A percentile compares a stretch with the other conserved stretches of the same genome.
Conservation (phyloP, 164 flowering plant species). For the Protea cynaroides region DNA sequence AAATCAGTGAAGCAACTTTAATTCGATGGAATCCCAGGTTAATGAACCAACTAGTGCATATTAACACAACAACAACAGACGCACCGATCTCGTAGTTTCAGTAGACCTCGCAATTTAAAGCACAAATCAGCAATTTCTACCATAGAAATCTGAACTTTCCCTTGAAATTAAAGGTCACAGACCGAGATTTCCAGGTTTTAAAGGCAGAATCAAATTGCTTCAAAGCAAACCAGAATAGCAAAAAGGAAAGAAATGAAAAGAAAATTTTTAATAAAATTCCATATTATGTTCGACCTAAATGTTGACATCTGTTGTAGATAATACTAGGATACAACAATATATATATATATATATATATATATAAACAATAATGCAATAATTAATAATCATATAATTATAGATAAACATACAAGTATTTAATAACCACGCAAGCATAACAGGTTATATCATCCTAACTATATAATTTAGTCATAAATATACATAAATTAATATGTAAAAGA, state of each 20-base stretch:
- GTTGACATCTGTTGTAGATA: background rate
- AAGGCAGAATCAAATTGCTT: background rate
- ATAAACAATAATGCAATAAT: too few relatives aligned
- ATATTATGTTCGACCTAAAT: background rate
- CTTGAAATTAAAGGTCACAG: background rate
- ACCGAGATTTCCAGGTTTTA: background rate
- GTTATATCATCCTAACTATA: too few relatives aligned
- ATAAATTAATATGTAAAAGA: too few relatives aligned
- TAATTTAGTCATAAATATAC: too few relatives aligned
- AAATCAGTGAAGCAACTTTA: conserved; percentile 56
- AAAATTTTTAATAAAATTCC: background rate
- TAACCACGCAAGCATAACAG: too few relatives aligned
- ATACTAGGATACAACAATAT: too few relatives aligned
- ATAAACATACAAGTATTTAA: too few relatives aligned
- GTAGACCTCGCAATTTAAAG: background rate
- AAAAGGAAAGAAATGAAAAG: background rate
- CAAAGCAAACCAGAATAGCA: background rate
- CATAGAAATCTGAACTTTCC: background rate
- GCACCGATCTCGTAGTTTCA: background rate
- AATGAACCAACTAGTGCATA: conserved; percentile 75
- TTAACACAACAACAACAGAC: conserved; percentile 2
- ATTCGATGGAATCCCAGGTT: conserved; percentile 48
- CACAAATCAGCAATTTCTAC: background rate
- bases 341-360: too few relatives aligned
- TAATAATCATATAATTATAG: too few relatives aligned